Percentiles rank a stretch among this genome's conserved stretches.
Evolutionary conservation across 192 early-diverging fungal genomes (phyloP).

Genomic region (Backusella parvicylindrica): DNA sequence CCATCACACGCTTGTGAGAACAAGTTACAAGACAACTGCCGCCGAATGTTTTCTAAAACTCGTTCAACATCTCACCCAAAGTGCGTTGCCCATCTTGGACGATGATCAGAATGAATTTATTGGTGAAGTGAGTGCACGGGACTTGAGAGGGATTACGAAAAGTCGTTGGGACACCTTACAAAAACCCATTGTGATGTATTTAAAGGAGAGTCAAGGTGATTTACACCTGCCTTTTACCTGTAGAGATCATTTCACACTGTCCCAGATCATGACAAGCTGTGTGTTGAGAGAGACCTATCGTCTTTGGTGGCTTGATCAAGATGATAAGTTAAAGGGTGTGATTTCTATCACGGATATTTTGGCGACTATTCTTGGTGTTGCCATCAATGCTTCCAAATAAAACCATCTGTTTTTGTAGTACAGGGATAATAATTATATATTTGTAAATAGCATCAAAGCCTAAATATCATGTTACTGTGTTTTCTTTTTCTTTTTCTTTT

Average conservation of each 20-base stretch:
- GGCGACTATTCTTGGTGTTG: slow-evolving; percentile 38
- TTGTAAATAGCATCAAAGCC: neutral
- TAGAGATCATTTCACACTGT: slow-evolving; percentile 46
- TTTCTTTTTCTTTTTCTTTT: neutral
- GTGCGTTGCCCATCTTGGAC: slow-evolving; percentile 62
- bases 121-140: slow-evolving; percentile 67
- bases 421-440: neutral
- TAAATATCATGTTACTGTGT: no score
- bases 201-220: slow-evolving; percentile 52
- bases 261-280: slow-evolving; percentile 50
- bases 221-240: slow-evolving; percentile 43
- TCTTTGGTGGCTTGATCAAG: slow-evolving; percentile 62
- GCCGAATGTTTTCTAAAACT: slow-evolving; percentile 41
- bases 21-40: slow-evolving; percentile 42
- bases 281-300: slow-evolving; percentile 51
- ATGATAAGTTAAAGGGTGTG: slow-evolving; percentile 56
- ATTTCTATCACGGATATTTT: slow-evolving; percentile 71
- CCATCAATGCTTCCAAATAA: neutral
- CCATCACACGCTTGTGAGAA: slow-evolving; percentile 10
- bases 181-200: slow-evolving; percentile 61
- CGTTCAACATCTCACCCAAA: slow-evolving; percentile 36
- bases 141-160: slow-evolving; percentile 69
- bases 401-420: neutral
- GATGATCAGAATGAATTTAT: slow-evolving; percentile 53
- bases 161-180: slow-evolving; percentile 52